phyloP scores from a whole-genome alignment of 768 basidiomycete species.

The Dacryopinax primogenitus region DNA sequence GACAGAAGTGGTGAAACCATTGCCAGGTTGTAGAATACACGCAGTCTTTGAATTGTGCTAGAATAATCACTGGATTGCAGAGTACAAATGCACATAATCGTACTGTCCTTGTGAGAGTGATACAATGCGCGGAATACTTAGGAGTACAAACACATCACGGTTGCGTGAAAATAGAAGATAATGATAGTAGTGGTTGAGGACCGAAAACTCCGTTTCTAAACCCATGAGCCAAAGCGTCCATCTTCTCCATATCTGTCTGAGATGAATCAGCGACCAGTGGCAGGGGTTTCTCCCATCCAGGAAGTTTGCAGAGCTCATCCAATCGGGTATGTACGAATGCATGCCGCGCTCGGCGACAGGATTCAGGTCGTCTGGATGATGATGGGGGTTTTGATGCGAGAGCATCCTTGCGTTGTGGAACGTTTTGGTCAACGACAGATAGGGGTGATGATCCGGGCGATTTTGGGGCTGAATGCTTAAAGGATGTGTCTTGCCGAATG shows the following conservation, averaged over 20 bases:
- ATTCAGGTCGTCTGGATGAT: background rate
- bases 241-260: background rate
- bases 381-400: background rate
- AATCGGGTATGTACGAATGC: background rate
- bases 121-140: too few relatives aligned
- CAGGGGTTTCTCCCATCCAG: slow-evolving; percentile 5
- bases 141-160: too few relatives aligned
- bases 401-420: background rate
- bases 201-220: background rate
- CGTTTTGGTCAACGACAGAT: background rate
- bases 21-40: too few relatives aligned
- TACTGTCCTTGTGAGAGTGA: background rate
- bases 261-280: background rate
- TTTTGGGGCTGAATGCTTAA: background rate
- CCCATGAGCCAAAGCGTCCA: background rate
- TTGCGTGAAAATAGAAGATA: background rate
- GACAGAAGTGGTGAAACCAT: background rate
- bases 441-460: background rate
- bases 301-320: background rate
- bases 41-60: too few relatives aligned
- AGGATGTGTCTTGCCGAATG: background rate
- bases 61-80: too few relatives aligned
- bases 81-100: too few relatives aligned
- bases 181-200: background rate
- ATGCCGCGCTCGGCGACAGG: background rate